A percentile compares a stretch with the other conserved stretches of the same genome.
These are phyloP conservation scores for Stromatinia cepivora DNA, from an alignment of 2,329 filamentous ascomycete genomes.

Conservation along the genomic window DNA sequence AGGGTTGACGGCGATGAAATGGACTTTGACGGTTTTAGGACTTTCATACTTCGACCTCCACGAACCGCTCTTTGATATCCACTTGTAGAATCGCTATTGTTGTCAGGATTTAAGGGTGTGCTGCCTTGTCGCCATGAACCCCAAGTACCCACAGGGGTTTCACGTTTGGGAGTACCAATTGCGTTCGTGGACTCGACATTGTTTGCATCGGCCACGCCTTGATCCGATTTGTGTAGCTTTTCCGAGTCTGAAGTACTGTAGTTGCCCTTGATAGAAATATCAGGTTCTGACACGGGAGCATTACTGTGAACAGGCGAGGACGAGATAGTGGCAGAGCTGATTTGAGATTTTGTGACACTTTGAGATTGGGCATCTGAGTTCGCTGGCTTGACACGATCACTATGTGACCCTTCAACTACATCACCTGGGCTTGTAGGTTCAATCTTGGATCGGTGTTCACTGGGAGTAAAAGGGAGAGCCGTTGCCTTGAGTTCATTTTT, in stretches of 20 bases:
- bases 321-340: constrained; percentile 27
- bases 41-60: constrained; percentile 77
- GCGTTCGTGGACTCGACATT: constrained; percentile 25
- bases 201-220: constrained; percentile 18
- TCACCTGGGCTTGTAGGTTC: constrained; percentile 23
- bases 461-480: constrained; percentile 38
- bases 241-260: constrained; percentile 30
- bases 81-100: constrained; percentile 43
- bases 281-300: constrained; percentile 29
- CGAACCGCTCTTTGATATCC: constrained; percentile 69
- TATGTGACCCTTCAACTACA: constrained; percentile 23
- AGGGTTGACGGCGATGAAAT: constrained; percentile 50
- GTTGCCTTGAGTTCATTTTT: constrained; percentile 57
- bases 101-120: constrained; percentile 31
- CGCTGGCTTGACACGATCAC: constrained; percentile 24
- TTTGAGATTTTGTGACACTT: constrained; percentile 28
- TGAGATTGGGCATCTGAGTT: constrained; percentile 21
- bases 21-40: constrained; percentile 76
- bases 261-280: constrained; percentile 24
- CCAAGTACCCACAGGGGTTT: constrained; percentile 62
- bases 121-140: constrained; percentile 66
- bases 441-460: constrained; percentile 33
- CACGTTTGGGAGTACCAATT: constrained; percentile 39
- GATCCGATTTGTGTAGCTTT: constrained; percentile 23
- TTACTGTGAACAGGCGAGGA: constrained; percentile 23